phyloP scores from a whole-genome alignment of 108 stramenopile species.

The Schizochytrium sp. region DNA sequence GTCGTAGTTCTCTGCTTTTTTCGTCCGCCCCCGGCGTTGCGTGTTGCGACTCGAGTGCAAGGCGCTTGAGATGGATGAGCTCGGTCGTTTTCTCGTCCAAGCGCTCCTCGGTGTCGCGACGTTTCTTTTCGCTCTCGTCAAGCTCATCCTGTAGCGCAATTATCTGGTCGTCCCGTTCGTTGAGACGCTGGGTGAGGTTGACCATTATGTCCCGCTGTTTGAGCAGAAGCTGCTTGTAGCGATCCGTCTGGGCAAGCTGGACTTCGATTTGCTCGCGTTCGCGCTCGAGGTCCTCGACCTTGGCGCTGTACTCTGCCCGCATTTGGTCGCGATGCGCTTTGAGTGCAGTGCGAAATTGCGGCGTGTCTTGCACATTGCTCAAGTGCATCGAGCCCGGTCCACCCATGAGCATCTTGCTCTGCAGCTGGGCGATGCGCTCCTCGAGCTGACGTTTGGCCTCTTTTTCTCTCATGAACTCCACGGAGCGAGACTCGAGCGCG shows the following conservation, averaged over 20 bases:
- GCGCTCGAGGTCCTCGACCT: conserved; percentile 49
- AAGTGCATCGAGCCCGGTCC: neutral
- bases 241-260: conserved; percentile 58
- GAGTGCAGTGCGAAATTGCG: conserved; percentile 22
- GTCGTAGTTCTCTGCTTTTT: neutral
- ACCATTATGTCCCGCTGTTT: conserved; percentile 69
- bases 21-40: neutral
- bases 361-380: neutral
- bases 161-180: conserved; percentile 57
- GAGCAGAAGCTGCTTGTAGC: conserved; percentile 58
- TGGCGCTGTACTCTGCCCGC: conserved; percentile 39
- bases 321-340: conserved; percentile 34
- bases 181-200: conserved; percentile 57
- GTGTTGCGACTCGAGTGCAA: conserved; percentile 29
- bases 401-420: conserved; percentile 46
- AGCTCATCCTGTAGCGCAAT: conserved; percentile 60
- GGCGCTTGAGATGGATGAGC: conserved; percentile 51
- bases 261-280: conserved; percentile 54
- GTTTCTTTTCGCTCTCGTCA: conserved; percentile 53
- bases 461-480: conserved; percentile 60
- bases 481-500: conserved; percentile 39
- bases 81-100: conserved; percentile 54
- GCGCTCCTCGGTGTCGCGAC: conserved; percentile 48
- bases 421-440: conserved; percentile 46
- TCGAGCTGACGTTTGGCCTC: conserved; percentile 56